Evolutionary conservation across 2,329 filamentous ascomycete genomes (phyloP).

Genomic region (Seiridium unicorne): DNA sequence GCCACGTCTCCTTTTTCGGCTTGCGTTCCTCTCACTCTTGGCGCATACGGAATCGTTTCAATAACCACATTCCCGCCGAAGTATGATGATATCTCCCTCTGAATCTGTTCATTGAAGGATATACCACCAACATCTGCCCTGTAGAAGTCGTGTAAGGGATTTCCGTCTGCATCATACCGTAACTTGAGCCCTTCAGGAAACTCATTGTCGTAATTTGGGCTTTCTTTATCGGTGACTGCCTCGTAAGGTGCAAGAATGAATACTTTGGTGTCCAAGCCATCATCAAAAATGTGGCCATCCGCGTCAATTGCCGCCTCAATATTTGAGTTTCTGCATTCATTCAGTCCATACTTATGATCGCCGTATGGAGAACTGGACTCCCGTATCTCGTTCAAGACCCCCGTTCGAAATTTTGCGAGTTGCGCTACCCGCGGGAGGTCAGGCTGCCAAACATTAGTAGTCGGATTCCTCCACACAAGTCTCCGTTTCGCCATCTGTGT

Average conservation of each 20-base stretch:
- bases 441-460: too few species aligned
- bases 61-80: neutral
- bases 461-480: too few species aligned
- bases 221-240: neutral
- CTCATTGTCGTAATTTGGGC: too few species aligned
- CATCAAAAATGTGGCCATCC: conserved; percentile 1
- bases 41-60: too few species aligned
- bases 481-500: neutral
- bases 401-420: too few species aligned
- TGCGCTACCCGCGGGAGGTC: too few species aligned
- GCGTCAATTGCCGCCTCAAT: neutral
- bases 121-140: neutral
- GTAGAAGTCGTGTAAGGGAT: too few species aligned
- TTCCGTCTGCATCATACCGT: too few species aligned
- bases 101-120: neutral
- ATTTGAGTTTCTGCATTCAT: neutral
- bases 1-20: neutral
- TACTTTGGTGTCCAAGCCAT: neutral
- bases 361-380: too few species aligned
- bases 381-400: too few species aligned
- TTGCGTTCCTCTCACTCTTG: too few species aligned
- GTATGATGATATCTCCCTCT: neutral
- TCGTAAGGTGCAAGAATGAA: neutral
- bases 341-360: too few species aligned
- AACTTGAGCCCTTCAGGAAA: neutral